These are phyloP conservation scores for Exophiala phaeomuriformis DNA, from an alignment of 2,329 filamentous ascomycete species.

Conservation along the genomic window DNA sequence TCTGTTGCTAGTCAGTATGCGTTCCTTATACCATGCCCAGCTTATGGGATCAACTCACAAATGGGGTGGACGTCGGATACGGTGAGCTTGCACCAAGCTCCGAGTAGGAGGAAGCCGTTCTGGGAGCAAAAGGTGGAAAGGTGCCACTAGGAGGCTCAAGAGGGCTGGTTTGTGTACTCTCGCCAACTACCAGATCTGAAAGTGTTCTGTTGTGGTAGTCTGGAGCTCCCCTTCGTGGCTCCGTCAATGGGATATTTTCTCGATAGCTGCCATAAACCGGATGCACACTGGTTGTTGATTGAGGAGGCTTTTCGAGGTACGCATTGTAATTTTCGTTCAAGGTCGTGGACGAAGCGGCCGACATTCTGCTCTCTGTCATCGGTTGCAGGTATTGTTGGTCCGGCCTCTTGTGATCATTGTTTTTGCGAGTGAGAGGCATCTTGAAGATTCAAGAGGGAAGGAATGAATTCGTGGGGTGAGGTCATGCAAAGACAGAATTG, in stretches of 20 bases:
- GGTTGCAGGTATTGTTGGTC: conserved; percentile 7
- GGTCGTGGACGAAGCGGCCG: conserved; percentile 11
- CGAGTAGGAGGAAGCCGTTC: conserved; percentile 17
- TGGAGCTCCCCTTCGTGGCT: conserved; percentile 8
- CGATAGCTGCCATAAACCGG: conserved; percentile 19
- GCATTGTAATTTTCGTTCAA: conserved; percentile 8
- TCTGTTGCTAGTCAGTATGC: conserved; percentile 26
- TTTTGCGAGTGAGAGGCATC: conserved; percentile 25
- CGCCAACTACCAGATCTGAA: conserved; percentile 15
- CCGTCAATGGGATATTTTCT: conserved; percentile 11
- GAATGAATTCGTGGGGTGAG: conserved; percentile 6
- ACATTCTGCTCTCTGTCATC: conserved; percentile 20
- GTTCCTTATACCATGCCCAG: conserved; percentile 1
- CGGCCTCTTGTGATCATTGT: conserved; percentile 11
- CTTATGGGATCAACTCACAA: conserved; percentile 26
- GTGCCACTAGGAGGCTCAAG: conserved; percentile 8
- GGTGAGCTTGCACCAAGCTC: conserved; percentile 15
- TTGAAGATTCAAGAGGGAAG: conserved; percentile 4
- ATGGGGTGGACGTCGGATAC: conserved; percentile 27
- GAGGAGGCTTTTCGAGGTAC: conserved; percentile 13
- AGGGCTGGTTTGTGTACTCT: conserved; percentile 13
- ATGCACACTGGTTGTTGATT: conserved; percentile 1
- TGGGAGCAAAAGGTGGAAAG: conserved; percentile 19
- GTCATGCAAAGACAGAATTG: conserved; percentile 9
- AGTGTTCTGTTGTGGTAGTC: conserved; percentile 18